Evolutionary conservation across 2,329 filamentous ascomycete species (phyloP), one percentile per base, ranked within the genome.

Genomic region (Cladophialophora chaetospira): DNA sequence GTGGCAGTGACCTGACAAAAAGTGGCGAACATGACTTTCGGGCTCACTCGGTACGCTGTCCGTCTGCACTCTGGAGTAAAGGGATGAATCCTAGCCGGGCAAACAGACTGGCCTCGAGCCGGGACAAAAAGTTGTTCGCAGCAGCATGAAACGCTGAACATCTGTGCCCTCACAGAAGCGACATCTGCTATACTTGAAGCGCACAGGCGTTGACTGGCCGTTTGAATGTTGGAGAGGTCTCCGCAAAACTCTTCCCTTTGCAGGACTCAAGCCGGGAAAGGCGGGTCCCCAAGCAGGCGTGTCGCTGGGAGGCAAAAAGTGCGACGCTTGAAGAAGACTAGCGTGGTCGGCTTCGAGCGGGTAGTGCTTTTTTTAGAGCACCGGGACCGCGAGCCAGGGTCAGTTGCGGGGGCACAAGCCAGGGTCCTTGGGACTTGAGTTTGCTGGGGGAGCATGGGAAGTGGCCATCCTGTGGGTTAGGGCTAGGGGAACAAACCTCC

Each of bases 1-100:
- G 48, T 51, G 48, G 48, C 48, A 51, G 48, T 43, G 48, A 42
- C 23, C 10, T 19, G n/a, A 10, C n/a, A 28, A 44, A 21, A 25
- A 51, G 48, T 51, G 48, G 48, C 48, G 15, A 51, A 51, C 35
- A n/a, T n/a, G n/a, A n/a, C n/a, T n/a, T n/a, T n/a, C n/a, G n/a
- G n/a, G n/a, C n/a, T n/a, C n/a, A 40, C 36, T 21, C 23, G 15
- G 8, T 15, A 40, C 15, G 36, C 17, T 40, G 15, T 13, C 36
- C 13, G 15, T 38, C 9, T 40, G n/a, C 36, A 9, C 17, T 11
- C 36, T 15, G 36, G 13, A 28, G 23, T 44, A 44, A 44, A 23
- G 29, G 42, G 42, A 44, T 44, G 23, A 28, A 13, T 25, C n/a
- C 9, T 44, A 25, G 3, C 23, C 23, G 26, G 10, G 26, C 4